A percentile compares a stretch with the other conserved stretches of the same genome.
Evolutionary conservation across 768 basidiomycete species (phyloP).

Genomic region (Grammothele lineata): DNA sequence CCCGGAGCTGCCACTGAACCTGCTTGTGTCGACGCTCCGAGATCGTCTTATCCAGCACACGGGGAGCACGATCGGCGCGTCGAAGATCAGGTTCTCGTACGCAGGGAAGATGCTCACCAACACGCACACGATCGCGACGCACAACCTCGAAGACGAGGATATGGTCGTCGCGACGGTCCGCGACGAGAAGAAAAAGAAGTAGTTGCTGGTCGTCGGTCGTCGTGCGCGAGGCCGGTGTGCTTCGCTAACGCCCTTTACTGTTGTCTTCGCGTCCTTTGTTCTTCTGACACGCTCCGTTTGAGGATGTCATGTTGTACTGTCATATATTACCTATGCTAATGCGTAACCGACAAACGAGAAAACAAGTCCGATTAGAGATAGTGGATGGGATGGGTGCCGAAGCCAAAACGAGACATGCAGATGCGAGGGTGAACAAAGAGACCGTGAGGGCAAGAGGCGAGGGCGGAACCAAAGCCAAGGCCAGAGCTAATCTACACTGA

Average conservation of each 20-base stretch:
- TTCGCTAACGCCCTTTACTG: too few relatives aligned
- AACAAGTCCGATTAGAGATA: background rate
- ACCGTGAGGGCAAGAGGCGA: background rate
- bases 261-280: too few relatives aligned
- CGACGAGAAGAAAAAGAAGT: conserved; percentile 65
- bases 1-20: conserved; percentile 76
- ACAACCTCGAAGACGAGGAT: conserved; percentile 93
- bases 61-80: conserved; percentile 76
- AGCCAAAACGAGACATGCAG: background rate
- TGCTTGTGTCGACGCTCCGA: conserved; percentile 84
- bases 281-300: background rate
- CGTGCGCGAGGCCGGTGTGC: too few relatives aligned
- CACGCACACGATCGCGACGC: conserved; percentile 74
- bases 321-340: conserved; percentile 5
- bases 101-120: conserved; percentile 86
- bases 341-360: background rate
- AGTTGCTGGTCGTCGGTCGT: too few relatives aligned
- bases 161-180: conserved; percentile 71
- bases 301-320: conserved; percentile 11
- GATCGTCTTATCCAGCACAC: conserved; percentile 81
- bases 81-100: conserved; percentile 76
- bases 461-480: background rate
- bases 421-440: background rate
- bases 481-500: background rate
- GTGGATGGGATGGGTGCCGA: background rate